Evolutionary conservation across 2,329 filamentous ascomycete genomes (phyloP).

Genomic region (Scedosporium aurantiacum): DNA sequence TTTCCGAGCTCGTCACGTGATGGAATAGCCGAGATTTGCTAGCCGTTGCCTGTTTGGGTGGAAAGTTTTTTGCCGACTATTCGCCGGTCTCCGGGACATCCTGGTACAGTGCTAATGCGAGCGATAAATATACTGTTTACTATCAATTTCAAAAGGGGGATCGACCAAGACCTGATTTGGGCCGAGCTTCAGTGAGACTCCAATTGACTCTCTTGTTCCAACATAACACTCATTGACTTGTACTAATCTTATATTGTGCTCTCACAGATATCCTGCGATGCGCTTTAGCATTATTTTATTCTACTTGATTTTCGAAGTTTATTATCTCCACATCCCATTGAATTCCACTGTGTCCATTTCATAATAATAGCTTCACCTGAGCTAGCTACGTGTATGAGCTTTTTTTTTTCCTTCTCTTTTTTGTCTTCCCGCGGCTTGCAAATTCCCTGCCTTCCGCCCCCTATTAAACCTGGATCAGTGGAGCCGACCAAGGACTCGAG

Average conservation of each 20-base stretch:
- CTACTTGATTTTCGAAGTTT: too few species aligned
- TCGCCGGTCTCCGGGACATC: conserved; percentile 11
- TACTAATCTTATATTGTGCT: too few species aligned
- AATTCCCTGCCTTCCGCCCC: neutral
- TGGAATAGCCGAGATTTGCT: conserved; percentile 12
- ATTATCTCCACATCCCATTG: too few species aligned
- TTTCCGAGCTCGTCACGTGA: conserved; percentile 12
- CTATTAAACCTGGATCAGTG: neutral
- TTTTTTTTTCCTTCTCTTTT: neutral
- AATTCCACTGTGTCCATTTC: too few species aligned
- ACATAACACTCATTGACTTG: too few species aligned
- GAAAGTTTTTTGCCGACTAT: conserved; percentile 10
- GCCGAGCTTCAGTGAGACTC: too few species aligned
- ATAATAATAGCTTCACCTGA: too few species aligned
- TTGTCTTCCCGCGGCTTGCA: neutral
- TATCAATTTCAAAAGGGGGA: neutral
- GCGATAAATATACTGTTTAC: neutral
- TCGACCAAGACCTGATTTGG: neutral
- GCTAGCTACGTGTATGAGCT: too few species aligned
- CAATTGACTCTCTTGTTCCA: too few species aligned
- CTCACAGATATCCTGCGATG: too few species aligned
- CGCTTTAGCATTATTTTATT: too few species aligned
- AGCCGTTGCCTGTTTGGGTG: conserved; percentile 11
- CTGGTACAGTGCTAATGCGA: neutral
- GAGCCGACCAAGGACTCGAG: neutral